Evolutionary conservation across 352 stramenopile species (phyloP).

Genomic region (Globisporangium paroecandrum): DNA sequence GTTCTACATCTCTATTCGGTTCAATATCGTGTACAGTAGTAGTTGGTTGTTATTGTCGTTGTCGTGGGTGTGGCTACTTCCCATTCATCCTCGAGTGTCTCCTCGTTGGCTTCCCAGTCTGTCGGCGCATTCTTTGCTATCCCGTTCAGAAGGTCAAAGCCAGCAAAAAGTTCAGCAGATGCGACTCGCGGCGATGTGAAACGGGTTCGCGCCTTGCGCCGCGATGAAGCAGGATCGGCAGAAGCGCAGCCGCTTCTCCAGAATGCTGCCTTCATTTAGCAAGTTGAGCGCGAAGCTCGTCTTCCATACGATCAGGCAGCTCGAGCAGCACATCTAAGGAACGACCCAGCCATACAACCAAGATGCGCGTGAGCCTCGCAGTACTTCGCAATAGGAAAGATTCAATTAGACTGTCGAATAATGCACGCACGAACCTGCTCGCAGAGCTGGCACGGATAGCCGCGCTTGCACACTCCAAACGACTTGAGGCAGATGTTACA

Average conservation of each 20-base stretch:
- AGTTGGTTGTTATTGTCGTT: background rate
- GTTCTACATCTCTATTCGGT: background rate
- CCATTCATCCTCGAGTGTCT: too few relatives aligned
- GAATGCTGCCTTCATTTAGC: conserved; percentile 13
- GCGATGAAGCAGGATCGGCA: conserved; percentile 19
- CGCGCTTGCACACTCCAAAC: conserved; percentile 13
- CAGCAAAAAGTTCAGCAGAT: conserved; percentile 1
- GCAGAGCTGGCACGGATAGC: conserved; percentile 18
- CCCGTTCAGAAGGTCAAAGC: too few relatives aligned
- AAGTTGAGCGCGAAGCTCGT: conserved; percentile 19
- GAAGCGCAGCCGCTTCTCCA: conserved; percentile 16
- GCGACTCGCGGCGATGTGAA: conserved; percentile 14
- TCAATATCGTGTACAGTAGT: background rate
- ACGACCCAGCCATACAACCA: background rate
- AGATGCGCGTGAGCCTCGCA: background rate
- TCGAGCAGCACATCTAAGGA: conserved; percentile 18
- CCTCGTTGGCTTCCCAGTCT: too few relatives aligned
- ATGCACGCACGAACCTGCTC: conserved; percentile 11
- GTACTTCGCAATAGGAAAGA: too few relatives aligned
- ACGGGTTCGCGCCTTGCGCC: conserved; percentile 11
- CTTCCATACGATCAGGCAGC: conserved; percentile 19
- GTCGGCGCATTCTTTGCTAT: too few relatives aligned
- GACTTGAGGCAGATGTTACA: conserved; percentile 20
- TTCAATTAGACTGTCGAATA: too few relatives aligned
- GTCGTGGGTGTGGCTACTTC: background rate